phyloP scores from a whole-genome alignment of 2,329 filamentous ascomycete species.

The Fusarium ramigenum region DNA sequence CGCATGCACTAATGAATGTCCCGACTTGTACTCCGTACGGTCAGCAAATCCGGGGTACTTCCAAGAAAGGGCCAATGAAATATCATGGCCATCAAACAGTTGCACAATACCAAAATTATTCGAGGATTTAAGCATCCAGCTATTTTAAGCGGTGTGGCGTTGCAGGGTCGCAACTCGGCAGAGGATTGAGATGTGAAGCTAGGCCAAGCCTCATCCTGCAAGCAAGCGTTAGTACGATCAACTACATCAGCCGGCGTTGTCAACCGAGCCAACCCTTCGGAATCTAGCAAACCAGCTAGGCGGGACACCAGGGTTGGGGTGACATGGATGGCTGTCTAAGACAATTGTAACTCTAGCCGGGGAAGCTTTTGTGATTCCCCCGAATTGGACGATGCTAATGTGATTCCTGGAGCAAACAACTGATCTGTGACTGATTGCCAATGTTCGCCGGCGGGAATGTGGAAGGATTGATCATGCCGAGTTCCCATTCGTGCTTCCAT shows the following conservation, averaged over 20 bases:
- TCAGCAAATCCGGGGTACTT: neutral
- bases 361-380: constrained; percentile 30
- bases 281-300: constrained; percentile 36
- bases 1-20: neutral
- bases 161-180: constrained; percentile 1
- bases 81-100: neutral
- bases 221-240: constrained; percentile 27
- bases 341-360: constrained; percentile 26
- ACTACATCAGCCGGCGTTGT: constrained; percentile 14
- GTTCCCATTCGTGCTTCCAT: neutral
- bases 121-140: neutral
- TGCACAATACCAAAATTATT: neutral
- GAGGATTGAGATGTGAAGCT: constrained; percentile 23
- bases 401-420: neutral
- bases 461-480: neutral
- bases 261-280: constrained; percentile 41
- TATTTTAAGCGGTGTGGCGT: constrained; percentile 27
- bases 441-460: neutral
- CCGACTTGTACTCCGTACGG: neutral
- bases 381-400: constrained; percentile 4
- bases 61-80: neutral
- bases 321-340: constrained; percentile 17
- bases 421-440: neutral
- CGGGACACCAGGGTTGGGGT: constrained; percentile 22
- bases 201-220: constrained; percentile 25